Conservation (phyloP, 345 rosid species). For the Brassica nigra region DNA sequence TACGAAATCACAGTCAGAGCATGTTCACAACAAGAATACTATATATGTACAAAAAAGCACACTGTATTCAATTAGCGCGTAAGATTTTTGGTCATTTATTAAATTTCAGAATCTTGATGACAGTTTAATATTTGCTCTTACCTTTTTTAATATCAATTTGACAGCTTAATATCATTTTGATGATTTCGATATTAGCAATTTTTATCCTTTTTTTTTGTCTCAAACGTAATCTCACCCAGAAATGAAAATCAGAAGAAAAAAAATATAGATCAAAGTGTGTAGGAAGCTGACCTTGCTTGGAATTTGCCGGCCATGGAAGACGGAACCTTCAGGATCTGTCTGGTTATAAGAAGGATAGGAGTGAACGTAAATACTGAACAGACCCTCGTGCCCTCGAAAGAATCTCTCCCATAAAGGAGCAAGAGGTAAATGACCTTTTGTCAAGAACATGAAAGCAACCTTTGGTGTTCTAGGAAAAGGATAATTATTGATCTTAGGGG, state of each 20-base stretch:
- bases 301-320: slow-evolving; percentile 65
- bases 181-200: neutral
- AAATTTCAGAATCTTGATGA: neutral
- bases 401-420: slow-evolving; percentile 87
- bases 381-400: slow-evolving; percentile 64
- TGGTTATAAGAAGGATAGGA: slow-evolving; percentile 57
- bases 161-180: neutral
- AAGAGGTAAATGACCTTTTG: slow-evolving; percentile 63
- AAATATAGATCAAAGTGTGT: neutral
- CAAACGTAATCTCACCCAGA: neutral
- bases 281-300: slow-evolving; percentile 70
- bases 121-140: neutral
- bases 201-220: neutral
- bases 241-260: neutral
- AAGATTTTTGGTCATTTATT: neutral
- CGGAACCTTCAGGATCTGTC: slow-evolving; percentile 50
- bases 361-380: slow-evolving; percentile 70
- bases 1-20: slow-evolving; percentile 22
- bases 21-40: neutral
- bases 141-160: neutral
- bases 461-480: slow-evolving; percentile 63
- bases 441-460: slow-evolving; percentile 86
- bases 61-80: neutral
- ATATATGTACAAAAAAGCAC: neutral
- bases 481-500: slow-evolving; percentile 38